phyloP scores from a whole-genome alignment of 306 rosid genomes.

The Trifolium subterraneum region DNA sequence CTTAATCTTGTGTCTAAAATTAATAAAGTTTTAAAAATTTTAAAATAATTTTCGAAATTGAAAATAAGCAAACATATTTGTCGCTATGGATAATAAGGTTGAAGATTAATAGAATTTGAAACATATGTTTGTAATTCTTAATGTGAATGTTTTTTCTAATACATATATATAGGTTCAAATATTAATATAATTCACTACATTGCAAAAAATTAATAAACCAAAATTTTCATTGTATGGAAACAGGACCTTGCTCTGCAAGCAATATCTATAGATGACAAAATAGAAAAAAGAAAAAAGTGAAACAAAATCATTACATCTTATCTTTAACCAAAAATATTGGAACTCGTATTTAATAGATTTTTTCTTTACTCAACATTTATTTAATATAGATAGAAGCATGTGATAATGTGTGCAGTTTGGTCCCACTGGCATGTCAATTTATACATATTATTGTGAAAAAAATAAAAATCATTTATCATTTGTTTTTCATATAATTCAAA shows the following conservation, averaged over 20 bases:
- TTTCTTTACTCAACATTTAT: neutral
- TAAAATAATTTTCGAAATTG: no score
- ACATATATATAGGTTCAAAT: neutral
- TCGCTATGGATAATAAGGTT: no score
- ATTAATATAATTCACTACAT: neutral
- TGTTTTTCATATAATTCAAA: neutral
- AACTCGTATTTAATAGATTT: neutral
- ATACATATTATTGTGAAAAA: slow-evolving; percentile 4
- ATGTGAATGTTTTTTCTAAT: neutral
- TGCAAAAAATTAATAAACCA: neutral
- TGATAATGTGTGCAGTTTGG: slow-evolving; percentile 53
- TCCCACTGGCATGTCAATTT: slow-evolving; percentile 47
- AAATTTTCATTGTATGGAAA: neutral
- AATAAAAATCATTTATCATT: neutral
- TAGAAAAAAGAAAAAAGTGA: neutral
- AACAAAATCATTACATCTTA: slow-evolving; percentile 9
- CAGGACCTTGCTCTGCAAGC: neutral
- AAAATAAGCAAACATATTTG: no score
- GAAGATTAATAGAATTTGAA: no score
- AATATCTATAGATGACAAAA: neutral
- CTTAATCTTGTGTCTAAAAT: no score
- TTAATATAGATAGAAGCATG: slow-evolving; percentile 47
- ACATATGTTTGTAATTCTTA: no score
- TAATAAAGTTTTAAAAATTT: no score
- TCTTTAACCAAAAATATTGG: slow-evolving; percentile 34